Evolutionary conservation across 2,329 filamentous ascomycete species (phyloP).

Genomic region (Phoma herbarum): DNA sequence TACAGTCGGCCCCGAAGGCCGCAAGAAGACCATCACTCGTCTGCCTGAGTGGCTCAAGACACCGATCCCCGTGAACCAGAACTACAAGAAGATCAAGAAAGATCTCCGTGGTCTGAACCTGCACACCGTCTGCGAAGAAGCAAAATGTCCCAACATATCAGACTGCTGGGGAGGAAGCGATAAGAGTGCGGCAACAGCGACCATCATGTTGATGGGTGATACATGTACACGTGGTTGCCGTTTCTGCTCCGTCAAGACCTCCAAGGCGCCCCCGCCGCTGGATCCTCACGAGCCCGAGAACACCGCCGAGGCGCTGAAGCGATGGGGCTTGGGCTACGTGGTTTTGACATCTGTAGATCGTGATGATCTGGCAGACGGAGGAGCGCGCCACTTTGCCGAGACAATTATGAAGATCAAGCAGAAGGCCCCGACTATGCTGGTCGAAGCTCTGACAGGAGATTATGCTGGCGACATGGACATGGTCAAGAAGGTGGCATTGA

Average conservation of each 20-base stretch:
- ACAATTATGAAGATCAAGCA: constrained; percentile 93
- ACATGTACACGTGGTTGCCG: constrained; percentile 96
- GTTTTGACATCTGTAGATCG: constrained; percentile 94
- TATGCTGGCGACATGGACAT: constrained; percentile 86
- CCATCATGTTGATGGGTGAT: constrained; percentile 99
- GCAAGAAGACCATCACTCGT: constrained; percentile 73
- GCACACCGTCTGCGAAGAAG: constrained; percentile 98
- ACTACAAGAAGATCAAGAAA: constrained; percentile 94
- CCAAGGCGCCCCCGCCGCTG: constrained; percentile 75
- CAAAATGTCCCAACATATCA: constrained; percentile 94
- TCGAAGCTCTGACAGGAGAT: constrained; percentile 88
- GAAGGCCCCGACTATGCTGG: constrained; percentile 73
- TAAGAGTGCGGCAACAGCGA: constrained; percentile 91
- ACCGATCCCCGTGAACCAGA: constrained; percentile 83
- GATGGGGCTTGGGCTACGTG: constrained; percentile 96
- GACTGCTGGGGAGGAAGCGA: constrained; percentile 96
- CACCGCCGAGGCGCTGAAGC: constrained; percentile 87
- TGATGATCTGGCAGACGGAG: constrained; percentile 89
- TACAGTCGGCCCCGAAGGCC: constrained; percentile 67
- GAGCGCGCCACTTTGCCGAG: constrained; percentile 88
- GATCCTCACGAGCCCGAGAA: constrained; percentile 97
- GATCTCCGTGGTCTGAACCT: constrained; percentile 88
- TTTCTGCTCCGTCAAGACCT: constrained; percentile 97
- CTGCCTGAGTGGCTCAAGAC: constrained; percentile 97
- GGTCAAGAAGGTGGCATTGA: constrained; percentile 83